These are phyloP conservation scores for Claviceps purpurea DNA, from an alignment of 2,329 filamentous ascomycete genomes.

Conservation along the genomic window DNA sequence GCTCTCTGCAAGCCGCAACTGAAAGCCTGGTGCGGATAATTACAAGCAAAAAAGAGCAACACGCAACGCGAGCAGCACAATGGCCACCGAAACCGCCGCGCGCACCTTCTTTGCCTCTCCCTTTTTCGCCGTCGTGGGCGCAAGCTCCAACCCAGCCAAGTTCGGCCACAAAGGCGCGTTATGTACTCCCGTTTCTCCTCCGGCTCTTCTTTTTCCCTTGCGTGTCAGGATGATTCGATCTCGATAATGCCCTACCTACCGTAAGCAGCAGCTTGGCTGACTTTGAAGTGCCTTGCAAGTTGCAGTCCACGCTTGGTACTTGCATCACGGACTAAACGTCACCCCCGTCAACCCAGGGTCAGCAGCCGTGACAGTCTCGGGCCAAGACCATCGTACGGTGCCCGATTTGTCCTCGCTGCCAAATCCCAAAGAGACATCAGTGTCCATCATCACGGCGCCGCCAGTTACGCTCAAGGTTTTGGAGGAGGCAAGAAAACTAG, in stretches of 20 bases:
- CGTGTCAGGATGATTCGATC: not conserved
- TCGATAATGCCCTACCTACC: not conserved
- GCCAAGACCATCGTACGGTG: conserved; percentile 48
- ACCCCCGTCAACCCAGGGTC: conserved; percentile 72
- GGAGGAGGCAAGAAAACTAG: conserved; percentile 60
- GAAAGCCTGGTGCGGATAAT: not conserved
- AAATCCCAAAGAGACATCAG: conserved; percentile 53
- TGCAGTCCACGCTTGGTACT: conserved; percentile 90
- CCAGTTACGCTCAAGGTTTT: conserved; percentile 60
- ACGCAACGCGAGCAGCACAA: conserved; percentile 12
- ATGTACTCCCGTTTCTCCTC: not conserved
- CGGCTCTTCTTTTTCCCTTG: not conserved
- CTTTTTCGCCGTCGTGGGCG: conserved; percentile 78
- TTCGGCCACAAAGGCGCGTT: conserved; percentile 73
- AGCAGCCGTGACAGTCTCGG: conserved; percentile 46
- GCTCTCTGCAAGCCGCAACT: not conserved
- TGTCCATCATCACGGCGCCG: conserved; percentile 83
- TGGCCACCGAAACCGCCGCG: conserved; percentile 58
- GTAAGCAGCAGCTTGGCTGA: not conserved
- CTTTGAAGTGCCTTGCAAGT: not conserved
- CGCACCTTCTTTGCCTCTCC: conserved; percentile 69
- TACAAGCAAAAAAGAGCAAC: too few relatives aligned
- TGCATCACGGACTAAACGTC: conserved; percentile 58
- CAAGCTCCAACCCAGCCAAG: conserved; percentile 71
- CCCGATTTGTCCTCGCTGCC: conserved; percentile 52